These are phyloP conservation scores for Clavariopsis aquatica DNA, from an alignment of 495 filamentous ascomycete species.

Conservation along the genomic window DNA sequence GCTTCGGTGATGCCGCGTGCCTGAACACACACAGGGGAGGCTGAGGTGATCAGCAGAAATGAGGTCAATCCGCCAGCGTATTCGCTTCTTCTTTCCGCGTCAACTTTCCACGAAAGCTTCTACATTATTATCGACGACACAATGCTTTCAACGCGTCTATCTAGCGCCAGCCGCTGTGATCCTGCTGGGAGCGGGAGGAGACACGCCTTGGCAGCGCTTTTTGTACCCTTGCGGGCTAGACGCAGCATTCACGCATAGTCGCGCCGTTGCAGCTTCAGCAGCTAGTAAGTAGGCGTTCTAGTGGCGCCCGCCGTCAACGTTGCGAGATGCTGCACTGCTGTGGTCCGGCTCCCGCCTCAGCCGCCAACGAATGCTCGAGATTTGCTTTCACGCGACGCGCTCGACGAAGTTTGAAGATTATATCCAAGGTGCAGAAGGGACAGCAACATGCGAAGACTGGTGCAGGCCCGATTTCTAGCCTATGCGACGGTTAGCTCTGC, in stretches of 20 bases:
- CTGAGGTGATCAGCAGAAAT: conserved; percentile 24
- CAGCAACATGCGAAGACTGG: neutral
- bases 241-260: neutral
- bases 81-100: conserved; percentile 19
- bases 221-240: conserved; percentile 9
- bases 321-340: neutral
- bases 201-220: no score
- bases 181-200: neutral
- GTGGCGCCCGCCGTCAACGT: neutral
- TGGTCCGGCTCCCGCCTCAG: neutral
- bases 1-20: conserved; percentile 37
- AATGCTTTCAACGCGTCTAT: neutral
- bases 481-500: neutral
- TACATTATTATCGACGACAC: neutral
- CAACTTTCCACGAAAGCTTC: conserved; percentile 12
- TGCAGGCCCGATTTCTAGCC: neutral
- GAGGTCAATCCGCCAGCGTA: neutral
- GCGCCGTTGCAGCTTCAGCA: conserved; percentile 18
- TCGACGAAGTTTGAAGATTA: neutral
- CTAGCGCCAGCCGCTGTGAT: neutral
- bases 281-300: neutral
- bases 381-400: neutral
- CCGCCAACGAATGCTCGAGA: neutral
- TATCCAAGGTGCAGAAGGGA: neutral
- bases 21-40: conserved; percentile 28